These are phyloP conservation scores for Dryadomyces sulphureus DNA, from an alignment of 2,329 filamentous ascomycete species.

Conservation along the genomic window DNA sequence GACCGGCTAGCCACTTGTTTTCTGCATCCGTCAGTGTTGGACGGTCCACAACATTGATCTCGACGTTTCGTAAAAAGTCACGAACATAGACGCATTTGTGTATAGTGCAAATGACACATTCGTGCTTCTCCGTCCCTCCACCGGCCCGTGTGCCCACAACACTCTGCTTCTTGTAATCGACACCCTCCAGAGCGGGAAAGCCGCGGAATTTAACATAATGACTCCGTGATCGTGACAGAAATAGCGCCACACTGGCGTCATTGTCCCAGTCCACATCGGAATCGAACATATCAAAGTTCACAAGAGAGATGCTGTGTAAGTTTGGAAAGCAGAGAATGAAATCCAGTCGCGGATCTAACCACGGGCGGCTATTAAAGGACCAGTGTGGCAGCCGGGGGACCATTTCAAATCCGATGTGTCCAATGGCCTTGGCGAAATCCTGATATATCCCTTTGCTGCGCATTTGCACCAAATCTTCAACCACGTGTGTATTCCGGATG, in stretches of 20 bases:
- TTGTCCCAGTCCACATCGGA: conserved; percentile 9
- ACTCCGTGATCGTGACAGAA: conserved; percentile 1
- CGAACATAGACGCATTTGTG: conserved; percentile 11
- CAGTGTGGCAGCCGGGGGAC: conserved; percentile 9
- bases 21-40: conserved; percentile 3
- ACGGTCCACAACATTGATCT: background rate
- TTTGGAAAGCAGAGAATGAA: conserved; percentile 10
- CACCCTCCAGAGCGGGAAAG: conserved; percentile 5
- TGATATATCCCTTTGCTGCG: background rate
- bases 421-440: conserved; percentile 5
- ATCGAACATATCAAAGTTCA: conserved; percentile 7
- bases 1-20: conserved; percentile 3
- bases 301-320: conserved; percentile 10
- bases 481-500: conserved; percentile 6
- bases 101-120: conserved; percentile 12
- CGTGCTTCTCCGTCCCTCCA: conserved; percentile 3
- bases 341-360: conserved; percentile 7
- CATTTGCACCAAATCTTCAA: conserved; percentile 5
- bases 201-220: conserved; percentile 7
- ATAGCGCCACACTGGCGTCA: conserved; percentile 5
- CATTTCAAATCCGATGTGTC: conserved; percentile 12
- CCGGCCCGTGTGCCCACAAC: conserved; percentile 3
- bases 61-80: conserved; percentile 2
- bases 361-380: conserved; percentile 4
- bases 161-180: conserved; percentile 5